A percentile compares a stretch with the other conserved stretches of the same genome.
These are phyloP conservation scores for Colletotrichum falcatum DNA, from an alignment of 2,329 filamentous ascomycete genomes.

Conservation along the genomic window DNA sequence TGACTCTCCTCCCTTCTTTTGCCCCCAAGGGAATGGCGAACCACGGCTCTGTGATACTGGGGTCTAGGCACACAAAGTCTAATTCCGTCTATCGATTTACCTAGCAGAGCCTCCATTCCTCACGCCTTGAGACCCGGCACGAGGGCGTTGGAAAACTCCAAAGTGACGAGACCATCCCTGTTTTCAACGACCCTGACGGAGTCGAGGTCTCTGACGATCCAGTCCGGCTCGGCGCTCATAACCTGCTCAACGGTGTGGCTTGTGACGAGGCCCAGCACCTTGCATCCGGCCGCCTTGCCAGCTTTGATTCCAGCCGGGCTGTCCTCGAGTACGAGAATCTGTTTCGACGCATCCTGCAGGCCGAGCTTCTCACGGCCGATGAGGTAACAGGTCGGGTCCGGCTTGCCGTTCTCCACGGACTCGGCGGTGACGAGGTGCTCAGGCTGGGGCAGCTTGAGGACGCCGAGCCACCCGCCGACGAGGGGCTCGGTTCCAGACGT, in stretches of 20 bases:
- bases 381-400: slow-evolving; percentile 79
- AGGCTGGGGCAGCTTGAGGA: slow-evolving; percentile 74
- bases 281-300: slow-evolving; percentile 88
- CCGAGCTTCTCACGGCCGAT: slow-evolving; percentile 74
- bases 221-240: slow-evolving; percentile 82
- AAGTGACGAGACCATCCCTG: slow-evolving; percentile 68
- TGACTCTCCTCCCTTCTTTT: slow-evolving; percentile 5
- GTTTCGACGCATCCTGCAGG: slow-evolving; percentile 58
- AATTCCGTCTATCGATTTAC: slow-evolving; percentile 36
- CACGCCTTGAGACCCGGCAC: slow-evolving; percentile 21
- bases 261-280: slow-evolving; percentile 85
- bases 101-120: slow-evolving; percentile 40
- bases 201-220: slow-evolving; percentile 83
- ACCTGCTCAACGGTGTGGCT: slow-evolving; percentile 83
- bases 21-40: slow-evolving; percentile 5
- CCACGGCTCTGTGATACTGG: slow-evolving; percentile 5
- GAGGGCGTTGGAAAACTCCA: slow-evolving; percentile 76
- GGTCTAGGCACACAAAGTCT: slow-evolving; percentile 23
- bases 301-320: slow-evolving; percentile 86
- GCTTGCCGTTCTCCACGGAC: slow-evolving; percentile 81
- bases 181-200: slow-evolving; percentile 75
- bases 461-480: slow-evolving; percentile 78
- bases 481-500: slow-evolving; percentile 78
- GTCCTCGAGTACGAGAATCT: slow-evolving; percentile 86
- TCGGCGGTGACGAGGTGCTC: slow-evolving; percentile 79